Evolutionary conservation across 331 rosid genomes (phyloP), one percentile per base, ranked within the genome.

Genomic region (Spiraea crenata): DNA sequence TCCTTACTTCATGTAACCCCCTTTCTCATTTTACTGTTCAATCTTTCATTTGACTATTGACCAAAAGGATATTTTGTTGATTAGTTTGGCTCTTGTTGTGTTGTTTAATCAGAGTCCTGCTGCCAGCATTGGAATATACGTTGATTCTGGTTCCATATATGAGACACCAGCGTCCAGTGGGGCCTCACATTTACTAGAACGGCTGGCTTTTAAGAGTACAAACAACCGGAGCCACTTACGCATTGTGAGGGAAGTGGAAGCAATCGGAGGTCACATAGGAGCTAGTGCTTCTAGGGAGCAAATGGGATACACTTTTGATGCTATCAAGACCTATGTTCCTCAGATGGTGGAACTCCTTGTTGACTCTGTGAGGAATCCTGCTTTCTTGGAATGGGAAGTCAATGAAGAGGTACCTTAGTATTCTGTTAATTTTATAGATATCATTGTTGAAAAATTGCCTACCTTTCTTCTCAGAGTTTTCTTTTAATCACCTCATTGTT

Each of bases 201-300:
- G 95, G 71, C 82, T 92, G 95, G 98, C 98, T 78, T 92, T 89
- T 81, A 92, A 89, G 74, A 92, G 95, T 82, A 92, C 98, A 7
- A 69, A 80, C 77, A 92, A 92, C 76, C 80, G 89, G 19, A 92
- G 98, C 84, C 98, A 92, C 83, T 86, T 92, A 69, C 84, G 88
- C 38, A 80, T 89, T 70, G 87, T 89, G 19, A 87, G 96, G 81
- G 96, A 85, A 76, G 88, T 82, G 40, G 96, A 89, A 83, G 96
- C 96, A 62, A 83, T 89, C 57, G 92, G 96, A 20, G 96, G 92
- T 66, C 86, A 87, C 64, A 74, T 88, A 50, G 87, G 90, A 80
- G 95, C 98, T 59, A 87, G 87, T 11, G 96, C 96, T 64, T 87
- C 96, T 63, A 74, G 89, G 38, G 98, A 92, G 79, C 98, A 92